Base-by-base conservation (phyloP, 768 basidiomycete species). In the Amanita polypyramis region DNA sequence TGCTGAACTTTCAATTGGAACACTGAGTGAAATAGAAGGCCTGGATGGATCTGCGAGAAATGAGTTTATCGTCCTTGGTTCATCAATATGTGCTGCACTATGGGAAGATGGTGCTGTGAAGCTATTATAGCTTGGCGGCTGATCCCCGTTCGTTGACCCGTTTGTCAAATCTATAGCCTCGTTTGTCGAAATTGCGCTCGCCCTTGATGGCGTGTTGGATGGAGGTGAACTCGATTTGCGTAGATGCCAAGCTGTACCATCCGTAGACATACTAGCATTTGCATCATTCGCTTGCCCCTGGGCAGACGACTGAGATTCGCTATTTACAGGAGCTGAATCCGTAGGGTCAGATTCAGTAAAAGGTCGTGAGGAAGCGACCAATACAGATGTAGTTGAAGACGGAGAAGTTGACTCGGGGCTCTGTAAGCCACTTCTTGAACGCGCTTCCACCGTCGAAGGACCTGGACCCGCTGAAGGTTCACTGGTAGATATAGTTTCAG, bases 141-240 rank as follows among this genome's bases (percentile, higher is more conserved):
- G 43, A 32, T 34, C 43, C 21, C 32, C 43, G 19, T 34, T 15
- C 19, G 7, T 44, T 33, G 23, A 33, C 20, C 43, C 30, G 12
- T 32, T 34, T 44, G 17, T 10, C 17, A 27, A 15, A 20, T 17
- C 8, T 11, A 20, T 15, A 12, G 33, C 19, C n/a, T 45, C 44
- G 10, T 36, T 45, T 19, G n/a, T 62, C 43, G 74, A 43, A 38
- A 75, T 59, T 3, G 73, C 70, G 43, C 62, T 63, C 6, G 73
- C 75, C 8, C 73, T 72, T 7, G 75, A 71, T 25, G 70, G 55
- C 9, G 73, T 71, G 53, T 66, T 69, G 55, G 69, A 73, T 14
- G 70, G 67, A 6, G 71, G 66, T 29, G 70, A 62, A 47, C 64
- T 67, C 40, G 68, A 57, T 10, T 60, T 49, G 25, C 62, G 62